Conservation (phyloP, 257 asterid species). For the Solanum sparsipilum region DNA sequence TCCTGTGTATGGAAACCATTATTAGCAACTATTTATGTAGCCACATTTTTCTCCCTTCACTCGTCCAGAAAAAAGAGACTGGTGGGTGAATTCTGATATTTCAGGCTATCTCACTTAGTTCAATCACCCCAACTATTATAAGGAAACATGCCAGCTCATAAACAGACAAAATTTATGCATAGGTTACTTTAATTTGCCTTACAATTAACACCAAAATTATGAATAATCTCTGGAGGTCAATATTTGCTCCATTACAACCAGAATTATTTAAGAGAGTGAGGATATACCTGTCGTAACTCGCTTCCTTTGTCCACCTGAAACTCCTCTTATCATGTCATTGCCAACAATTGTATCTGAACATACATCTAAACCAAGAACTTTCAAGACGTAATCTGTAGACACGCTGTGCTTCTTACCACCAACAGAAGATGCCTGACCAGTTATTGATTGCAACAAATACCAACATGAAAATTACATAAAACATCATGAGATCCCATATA, state of each 20-base stretch:
- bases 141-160: not conserved
- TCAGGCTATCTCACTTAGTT: not conserved
- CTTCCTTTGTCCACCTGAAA: conserved; percentile 87
- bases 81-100: not conserved
- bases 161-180: not conserved
- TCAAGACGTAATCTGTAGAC: conserved; percentile 69
- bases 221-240: not conserved
- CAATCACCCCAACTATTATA: not conserved
- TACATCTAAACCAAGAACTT: conserved; percentile 82
- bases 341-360: conserved; percentile 81
- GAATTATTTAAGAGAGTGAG: not conserved
- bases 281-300: conserved; percentile 67
- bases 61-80: not conserved
- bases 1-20: conserved; percentile 27
- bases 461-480: not conserved
- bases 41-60: not conserved
- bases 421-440: conserved; percentile 58
- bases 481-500: not conserved
- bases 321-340: conserved; percentile 81
- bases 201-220: not conserved
- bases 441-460: not conserved
- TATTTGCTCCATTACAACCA: not conserved
- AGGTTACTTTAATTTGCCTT: not conserved
- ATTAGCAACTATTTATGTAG: not conserved
- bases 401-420: conserved; percentile 69